Evolutionary conservation across 169 alveolate species (phyloP).

Genomic region (Plasmodium gallinaceum): DNA sequence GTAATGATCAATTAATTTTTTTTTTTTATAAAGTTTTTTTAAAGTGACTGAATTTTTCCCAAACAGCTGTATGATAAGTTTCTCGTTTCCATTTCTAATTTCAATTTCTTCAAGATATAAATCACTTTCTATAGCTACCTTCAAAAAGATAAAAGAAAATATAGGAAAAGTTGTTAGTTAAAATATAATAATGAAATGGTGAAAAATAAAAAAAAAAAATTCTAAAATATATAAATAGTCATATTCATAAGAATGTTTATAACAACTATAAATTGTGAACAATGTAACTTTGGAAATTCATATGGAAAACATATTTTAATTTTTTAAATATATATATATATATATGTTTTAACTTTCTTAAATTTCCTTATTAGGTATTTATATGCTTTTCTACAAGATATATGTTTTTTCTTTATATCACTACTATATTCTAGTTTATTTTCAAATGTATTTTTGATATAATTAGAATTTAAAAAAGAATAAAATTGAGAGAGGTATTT

Average conservation of each 20-base stretch:
- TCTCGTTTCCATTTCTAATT: constrained; percentile 70
- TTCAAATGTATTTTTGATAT: constrained; percentile 44
- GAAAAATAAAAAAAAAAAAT: too few relatives aligned
- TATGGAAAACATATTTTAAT: neutral
- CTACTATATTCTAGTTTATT: constrained; percentile 38
- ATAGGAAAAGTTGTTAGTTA: neutral
- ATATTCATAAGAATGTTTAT: too few relatives aligned
- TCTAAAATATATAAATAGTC: too few relatives aligned
- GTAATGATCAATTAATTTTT: constrained; percentile 44
- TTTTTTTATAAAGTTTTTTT: constrained; percentile 68
- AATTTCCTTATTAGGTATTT: constrained; percentile 36
- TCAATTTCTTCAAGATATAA: constrained; percentile 62
- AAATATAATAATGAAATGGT: neutral
- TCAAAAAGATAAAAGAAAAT: constrained; percentile 13
- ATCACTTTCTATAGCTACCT: constrained; percentile 65
- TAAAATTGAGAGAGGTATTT: constrained; percentile 68
- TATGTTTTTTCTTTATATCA: constrained; percentile 27
- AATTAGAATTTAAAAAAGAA: constrained; percentile 72
- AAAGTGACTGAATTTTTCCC: constrained; percentile 60
- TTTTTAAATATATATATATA: neutral
- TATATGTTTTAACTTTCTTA: constrained; percentile 32
- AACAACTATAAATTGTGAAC: too few relatives aligned
- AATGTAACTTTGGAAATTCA: too few relatives aligned
- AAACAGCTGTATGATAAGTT: constrained; percentile 47
- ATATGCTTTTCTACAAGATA: constrained; percentile 59